Percentiles rank a stretch among this genome's conserved stretches.
Conservation (phyloP, 2,329 filamentous ascomycete species). For the Cladosporium sp. region DNA sequence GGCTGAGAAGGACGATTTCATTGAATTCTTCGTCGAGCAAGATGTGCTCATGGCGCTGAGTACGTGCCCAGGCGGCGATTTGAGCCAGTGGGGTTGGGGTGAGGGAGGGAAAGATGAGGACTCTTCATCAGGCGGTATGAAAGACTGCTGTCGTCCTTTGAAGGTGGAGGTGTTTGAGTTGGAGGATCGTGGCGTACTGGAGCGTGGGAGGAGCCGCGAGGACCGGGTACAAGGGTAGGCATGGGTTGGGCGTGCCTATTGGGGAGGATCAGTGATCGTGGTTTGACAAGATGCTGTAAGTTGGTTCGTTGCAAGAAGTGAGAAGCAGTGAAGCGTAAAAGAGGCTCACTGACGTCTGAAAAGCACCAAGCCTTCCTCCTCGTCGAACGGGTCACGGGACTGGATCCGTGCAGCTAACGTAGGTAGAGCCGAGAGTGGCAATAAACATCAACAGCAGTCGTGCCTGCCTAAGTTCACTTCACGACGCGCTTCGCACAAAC, state of each 20-base stretch:
- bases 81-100: constrained; percentile 78
- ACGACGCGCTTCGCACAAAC: too few species aligned
- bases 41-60: constrained; percentile 64
- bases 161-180: constrained; percentile 69
- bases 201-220: constrained; percentile 64
- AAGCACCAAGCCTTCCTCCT: too few species aligned
- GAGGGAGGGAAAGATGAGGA: constrained; percentile 50
- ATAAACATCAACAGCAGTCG: too few species aligned
- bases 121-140: constrained; percentile 68
- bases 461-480: too few species aligned
- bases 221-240: too few species aligned
- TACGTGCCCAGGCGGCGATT: constrained; percentile 76
- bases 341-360: too few species aligned
- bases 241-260: too few species aligned
- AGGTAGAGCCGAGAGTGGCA: background rate
- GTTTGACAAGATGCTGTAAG: too few species aligned
- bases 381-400: too few species aligned
- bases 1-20: constrained; percentile 52
- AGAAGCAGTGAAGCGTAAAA: too few species aligned
- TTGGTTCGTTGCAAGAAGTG: too few species aligned
- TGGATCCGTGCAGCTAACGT: background rate
- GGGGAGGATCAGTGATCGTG: too few species aligned
- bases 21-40: constrained; percentile 78
- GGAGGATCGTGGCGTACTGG: constrained; percentile 41
- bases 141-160: constrained; percentile 67